Conservation (phyloP, 257 asterid genomes). For the Solanum sitiens region DNA sequence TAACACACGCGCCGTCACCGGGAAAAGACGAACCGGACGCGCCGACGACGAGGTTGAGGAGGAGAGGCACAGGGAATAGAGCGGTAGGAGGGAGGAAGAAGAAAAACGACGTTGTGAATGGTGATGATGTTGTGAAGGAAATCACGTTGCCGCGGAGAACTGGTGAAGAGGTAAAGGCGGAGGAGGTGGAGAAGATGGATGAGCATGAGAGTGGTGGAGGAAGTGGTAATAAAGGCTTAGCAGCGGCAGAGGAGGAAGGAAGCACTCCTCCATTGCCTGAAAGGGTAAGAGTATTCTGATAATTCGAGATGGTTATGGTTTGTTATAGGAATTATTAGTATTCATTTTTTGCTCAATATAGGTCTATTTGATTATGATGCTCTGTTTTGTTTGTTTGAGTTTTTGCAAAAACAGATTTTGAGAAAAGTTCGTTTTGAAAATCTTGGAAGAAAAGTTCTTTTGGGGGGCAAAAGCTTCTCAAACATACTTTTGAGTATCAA, state of each 20-base stretch:
- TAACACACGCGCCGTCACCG: neutral
- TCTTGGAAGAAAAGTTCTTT: neutral
- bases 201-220: neutral
- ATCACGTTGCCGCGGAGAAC: neutral
- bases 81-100: neutral
- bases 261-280: neutral
- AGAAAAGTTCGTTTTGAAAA: neutral
- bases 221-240: neutral
- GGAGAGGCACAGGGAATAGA: neutral
- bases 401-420: neutral
- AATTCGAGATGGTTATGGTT: neutral
- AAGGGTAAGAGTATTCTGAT: neutral
- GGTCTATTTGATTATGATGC: neutral
- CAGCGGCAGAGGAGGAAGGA: neutral
- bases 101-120: neutral
- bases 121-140: neutral
- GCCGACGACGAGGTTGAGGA: neutral
- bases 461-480: neutral
- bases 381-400: neutral
- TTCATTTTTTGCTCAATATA: neutral
- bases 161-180: neutral
- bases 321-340: neutral
- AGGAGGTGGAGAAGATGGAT: neutral
- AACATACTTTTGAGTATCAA: neutral
- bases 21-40: neutral